phyloP scores from a whole-genome alignment of 140 eudicot genomes.

The Erigeron philadelphicus region DNA sequence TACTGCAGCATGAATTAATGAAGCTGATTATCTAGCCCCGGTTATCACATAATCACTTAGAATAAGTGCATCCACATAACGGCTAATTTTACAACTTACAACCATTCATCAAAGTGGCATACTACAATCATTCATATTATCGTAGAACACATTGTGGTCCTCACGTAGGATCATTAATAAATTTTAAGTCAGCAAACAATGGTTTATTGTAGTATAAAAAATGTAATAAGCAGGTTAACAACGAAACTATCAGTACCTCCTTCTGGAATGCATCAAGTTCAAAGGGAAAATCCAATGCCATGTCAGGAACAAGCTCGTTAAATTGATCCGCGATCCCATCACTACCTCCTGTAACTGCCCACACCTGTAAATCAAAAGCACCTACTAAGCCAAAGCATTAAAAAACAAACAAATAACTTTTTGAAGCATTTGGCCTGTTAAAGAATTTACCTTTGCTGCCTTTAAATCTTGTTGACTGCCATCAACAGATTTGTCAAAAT shows the following conservation, averaged over 20 bases:
- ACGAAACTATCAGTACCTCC: slow-evolving; percentile 49
- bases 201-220: background rate
- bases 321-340: slow-evolving; percentile 62
- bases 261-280: slow-evolving; percentile 90
- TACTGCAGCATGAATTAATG: background rate
- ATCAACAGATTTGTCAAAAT: slow-evolving; percentile 36
- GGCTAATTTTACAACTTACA: background rate
- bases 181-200: background rate
- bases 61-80: background rate
- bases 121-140: background rate
- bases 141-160: background rate
- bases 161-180: background rate
- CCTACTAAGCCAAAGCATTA: slow-evolving; percentile 20
- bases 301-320: slow-evolving; percentile 92
- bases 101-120: background rate
- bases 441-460: slow-evolving; percentile 43
- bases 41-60: background rate
- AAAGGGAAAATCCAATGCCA: slow-evolving; percentile 92
- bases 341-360: slow-evolving; percentile 73
- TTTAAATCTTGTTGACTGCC: slow-evolving; percentile 43
- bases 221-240: background rate
- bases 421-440: background rate
- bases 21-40: background rate
- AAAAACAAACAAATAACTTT: background rate
- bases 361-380: slow-evolving; percentile 46